Conservation (phyloP, 768 basidiomycete species). For the Boletus sensibilis region DNA sequence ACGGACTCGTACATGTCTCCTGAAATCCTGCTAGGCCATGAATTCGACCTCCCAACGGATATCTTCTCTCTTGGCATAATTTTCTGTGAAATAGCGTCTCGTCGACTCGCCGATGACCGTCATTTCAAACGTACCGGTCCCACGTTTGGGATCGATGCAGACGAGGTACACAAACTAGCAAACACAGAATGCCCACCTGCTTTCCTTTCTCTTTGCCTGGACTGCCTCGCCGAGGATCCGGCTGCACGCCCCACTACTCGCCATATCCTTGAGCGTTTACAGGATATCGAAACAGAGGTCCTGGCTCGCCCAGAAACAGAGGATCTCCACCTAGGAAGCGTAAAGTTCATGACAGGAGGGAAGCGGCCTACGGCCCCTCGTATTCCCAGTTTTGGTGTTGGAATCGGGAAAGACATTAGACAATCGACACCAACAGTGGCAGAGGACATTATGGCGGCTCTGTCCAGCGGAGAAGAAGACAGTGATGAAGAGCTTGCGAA, state of each 20-base stretch:
- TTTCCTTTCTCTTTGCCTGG: constrained; percentile 74
- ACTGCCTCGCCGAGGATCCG: constrained; percentile 71
- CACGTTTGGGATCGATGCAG: constrained; percentile 69
- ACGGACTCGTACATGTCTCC: constrained; percentile 97
- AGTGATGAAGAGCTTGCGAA: constrained; percentile 66
- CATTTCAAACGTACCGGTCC: constrained; percentile 79
- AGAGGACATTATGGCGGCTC: constrained; percentile 35
- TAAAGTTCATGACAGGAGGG: constrained; percentile 75
- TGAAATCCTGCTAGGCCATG: constrained; percentile 86
- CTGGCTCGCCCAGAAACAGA: constrained; percentile 63
- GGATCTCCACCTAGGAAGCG: constrained; percentile 78
- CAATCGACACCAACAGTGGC: constrained; percentile 30
- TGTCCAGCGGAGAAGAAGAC: constrained; percentile 52
- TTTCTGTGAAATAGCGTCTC: constrained; percentile 86
- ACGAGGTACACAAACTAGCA: constrained; percentile 67
- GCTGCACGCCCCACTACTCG: constrained; percentile 70
- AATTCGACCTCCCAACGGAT: constrained; percentile 93
- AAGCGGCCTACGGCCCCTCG: constrained; percentile 65
- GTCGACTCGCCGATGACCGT: constrained; percentile 81
- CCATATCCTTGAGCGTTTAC: constrained; percentile 74
- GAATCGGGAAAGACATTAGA: constrained; percentile 60
- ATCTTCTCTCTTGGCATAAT: constrained; percentile 93
- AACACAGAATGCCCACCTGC: constrained; percentile 75
- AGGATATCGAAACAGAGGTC: constrained; percentile 82
- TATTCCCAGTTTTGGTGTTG: constrained; percentile 85